Base-by-base conservation (phyloP, 805 yeast species). In the Ogataea sp. region DNA sequence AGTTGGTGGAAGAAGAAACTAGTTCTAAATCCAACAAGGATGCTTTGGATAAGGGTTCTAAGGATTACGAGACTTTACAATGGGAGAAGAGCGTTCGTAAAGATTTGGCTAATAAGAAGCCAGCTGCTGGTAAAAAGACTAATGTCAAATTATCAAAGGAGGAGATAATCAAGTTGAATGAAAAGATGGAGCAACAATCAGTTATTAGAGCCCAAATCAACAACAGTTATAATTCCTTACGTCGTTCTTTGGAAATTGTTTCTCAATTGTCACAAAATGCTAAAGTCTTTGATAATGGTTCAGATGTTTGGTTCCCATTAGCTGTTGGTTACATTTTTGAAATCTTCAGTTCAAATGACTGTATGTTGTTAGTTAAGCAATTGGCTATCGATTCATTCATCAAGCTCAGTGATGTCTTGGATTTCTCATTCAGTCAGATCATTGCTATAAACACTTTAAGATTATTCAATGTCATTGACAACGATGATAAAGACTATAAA, bases 71-170 rank as follows among this genome's bases (percentile, higher is more conserved):
- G 50, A 83, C 89, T 2, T 64, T 74, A 43, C 78, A 85, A 56
- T 90, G 97, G 97, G 98, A 93, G 55, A 88, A 81, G 48, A 73
- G 74, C 38, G 72, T 93, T 25, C 76, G 90, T 50, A 77, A 78
- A 45, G 90, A 87, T 52, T 67, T 88, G 28, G 79, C 82, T 1
- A 68, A 69, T 39, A 78, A 78, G 55, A 69, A 72, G 45, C 42
- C 42, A 3, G 30, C 36, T 17, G 20, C 36, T 4, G 16, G 15
- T 33, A 27, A 17, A 17, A 43, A 40, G 13, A 28, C 39, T 2
- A 48, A 54, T n/a, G 79, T 71, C 59, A 83, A 83, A 52, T 64
- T 80, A 31, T 71, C 94, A 3, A 81, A 78, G 46, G 97, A 89
- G 52, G 95, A 93, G 43, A 83, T 77, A 44, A 64, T 53, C 0